Evolutionary conservation across 2,329 filamentous ascomycete genomes (phyloP).

Genomic region (Xylaria sp.): DNA sequence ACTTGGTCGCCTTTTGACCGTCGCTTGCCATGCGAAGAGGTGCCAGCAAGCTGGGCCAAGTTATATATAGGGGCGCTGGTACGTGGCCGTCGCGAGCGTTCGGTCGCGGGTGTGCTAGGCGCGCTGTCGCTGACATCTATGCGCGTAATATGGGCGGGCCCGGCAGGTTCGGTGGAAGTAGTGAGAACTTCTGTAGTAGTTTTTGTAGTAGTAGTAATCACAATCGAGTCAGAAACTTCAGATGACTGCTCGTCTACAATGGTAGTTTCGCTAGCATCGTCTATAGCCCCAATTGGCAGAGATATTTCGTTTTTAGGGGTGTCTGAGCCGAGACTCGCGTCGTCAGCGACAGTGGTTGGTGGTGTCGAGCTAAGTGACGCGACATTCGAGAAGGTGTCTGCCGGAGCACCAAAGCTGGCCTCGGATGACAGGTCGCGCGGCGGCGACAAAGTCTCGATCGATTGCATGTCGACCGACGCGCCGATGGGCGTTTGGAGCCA

Average conservation of each 20-base stretch:
- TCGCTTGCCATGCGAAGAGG: slow-evolving; percentile 63
- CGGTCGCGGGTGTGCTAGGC: slow-evolving; percentile 40
- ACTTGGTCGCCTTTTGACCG: slow-evolving; percentile 58
- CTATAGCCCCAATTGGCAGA: slow-evolving; percentile 57
- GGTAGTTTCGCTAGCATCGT: slow-evolving; percentile 32
- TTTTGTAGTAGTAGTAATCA: slow-evolving; percentile 31
- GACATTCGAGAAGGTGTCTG: slow-evolving; percentile 55
- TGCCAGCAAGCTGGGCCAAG: slow-evolving; percentile 66
- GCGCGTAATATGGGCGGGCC: slow-evolving; percentile 13
- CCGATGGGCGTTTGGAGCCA: slow-evolving; percentile 9
- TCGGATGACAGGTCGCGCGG: slow-evolving; percentile 42
- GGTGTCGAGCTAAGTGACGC: slow-evolving; percentile 67
- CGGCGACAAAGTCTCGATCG: slow-evolving; percentile 33
- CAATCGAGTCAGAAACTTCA: slow-evolving; percentile 37
- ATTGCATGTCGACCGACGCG: slow-evolving; percentile 34
- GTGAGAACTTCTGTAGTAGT: slow-evolving; percentile 10
- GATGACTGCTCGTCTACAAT: slow-evolving; percentile 34
- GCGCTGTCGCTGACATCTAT: slow-evolving; percentile 28
- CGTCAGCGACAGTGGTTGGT: slow-evolving; percentile 69
- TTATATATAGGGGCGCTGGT: slow-evolving; percentile 69
- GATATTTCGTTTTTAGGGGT: slow-evolving; percentile 67
- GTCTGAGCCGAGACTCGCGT: slow-evolving; percentile 60
- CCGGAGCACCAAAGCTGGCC: slow-evolving; percentile 39
- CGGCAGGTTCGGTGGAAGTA: slow-evolving; percentile 8
- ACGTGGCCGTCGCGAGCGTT: slow-evolving; percentile 61